phyloP scores from a whole-genome alignment of 2,329 filamentous ascomycete species.

The Talaromyces piceae region DNA sequence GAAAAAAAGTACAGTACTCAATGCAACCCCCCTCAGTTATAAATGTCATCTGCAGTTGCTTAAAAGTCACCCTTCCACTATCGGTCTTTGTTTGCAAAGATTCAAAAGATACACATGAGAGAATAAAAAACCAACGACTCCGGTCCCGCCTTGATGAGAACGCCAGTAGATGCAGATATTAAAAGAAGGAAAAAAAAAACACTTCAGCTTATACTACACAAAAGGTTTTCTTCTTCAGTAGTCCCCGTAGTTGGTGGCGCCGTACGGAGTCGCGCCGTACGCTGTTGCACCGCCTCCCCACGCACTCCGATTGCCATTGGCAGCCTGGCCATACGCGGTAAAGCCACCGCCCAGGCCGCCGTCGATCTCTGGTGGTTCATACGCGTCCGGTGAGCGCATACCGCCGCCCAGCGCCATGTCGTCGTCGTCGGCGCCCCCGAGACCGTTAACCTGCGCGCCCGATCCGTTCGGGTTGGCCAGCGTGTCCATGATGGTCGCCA shows the following conservation, averaged over 20 bases:
- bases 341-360: constrained; percentile 32
- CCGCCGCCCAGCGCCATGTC: constrained; percentile 39
- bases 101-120: no score
- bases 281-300: constrained; percentile 59
- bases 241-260: constrained; percentile 37
- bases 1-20: no score
- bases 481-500: constrained; percentile 68
- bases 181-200: background rate
- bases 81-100: no score
- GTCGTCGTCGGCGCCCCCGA: constrained; percentile 36
- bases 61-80: no score
- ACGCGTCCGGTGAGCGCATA: constrained; percentile 42
- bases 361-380: constrained; percentile 35
- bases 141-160: background rate
- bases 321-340: constrained; percentile 27
- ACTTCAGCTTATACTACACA: background rate
- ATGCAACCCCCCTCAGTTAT: no score
- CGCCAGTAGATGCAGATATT: background rate
- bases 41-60: no score
- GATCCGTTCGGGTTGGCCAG: constrained; percentile 46
- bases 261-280: constrained; percentile 56
- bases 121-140: background rate
- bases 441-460: constrained; percentile 48
- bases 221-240: background rate
- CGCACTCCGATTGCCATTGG: constrained; percentile 46